phyloP scores from a whole-genome alignment of 164 flowering plant species.

The Aristolochia contorta region DNA sequence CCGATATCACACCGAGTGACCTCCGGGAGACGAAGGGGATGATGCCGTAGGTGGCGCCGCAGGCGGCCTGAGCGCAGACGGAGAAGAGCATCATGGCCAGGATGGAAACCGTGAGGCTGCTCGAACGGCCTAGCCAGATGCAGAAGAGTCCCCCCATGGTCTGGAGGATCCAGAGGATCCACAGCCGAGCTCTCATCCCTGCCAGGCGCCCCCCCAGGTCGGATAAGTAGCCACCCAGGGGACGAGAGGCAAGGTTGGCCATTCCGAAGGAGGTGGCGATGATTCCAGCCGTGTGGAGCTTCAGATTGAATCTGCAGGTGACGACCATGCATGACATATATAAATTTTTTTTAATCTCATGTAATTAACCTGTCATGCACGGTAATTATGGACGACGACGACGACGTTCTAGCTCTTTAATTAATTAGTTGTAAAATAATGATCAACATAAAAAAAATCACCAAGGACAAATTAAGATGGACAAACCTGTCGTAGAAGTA shows the following conservation, averaged over 20 bases:
- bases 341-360: too few species aligned
- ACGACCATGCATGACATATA: neutral
- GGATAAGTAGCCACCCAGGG: slow-evolving; percentile 55
- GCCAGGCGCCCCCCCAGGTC: slow-evolving; percentile 39
- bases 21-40: slow-evolving; percentile 66
- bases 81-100: slow-evolving; percentile 68
- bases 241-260: slow-evolving; percentile 68
- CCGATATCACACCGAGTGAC: slow-evolving; percentile 63
- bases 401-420: too few species aligned
- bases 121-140: slow-evolving; percentile 53
- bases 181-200: slow-evolving; percentile 67
- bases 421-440: neutral
- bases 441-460: neutral
- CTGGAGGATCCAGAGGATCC: slow-evolving; percentile 67
- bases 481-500: slow-evolving; percentile 53
- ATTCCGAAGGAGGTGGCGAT: slow-evolving; percentile 68
- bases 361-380: too few species aligned
- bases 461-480: neutral
- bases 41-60: slow-evolving; percentile 73
- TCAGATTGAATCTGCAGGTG: slow-evolving; percentile 56
- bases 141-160: slow-evolving; percentile 68
- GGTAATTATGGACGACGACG: too few species aligned
- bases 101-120: slow-evolving; percentile 42
- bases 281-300: slow-evolving; percentile 65
- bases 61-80: slow-evolving; percentile 61